A percentile compares a stretch with the other conserved stretches of the same genome.
These are phyloP conservation scores for Candida gorgasii DNA, from an alignment of 805 yeast species.

Conservation along the genomic window DNA sequence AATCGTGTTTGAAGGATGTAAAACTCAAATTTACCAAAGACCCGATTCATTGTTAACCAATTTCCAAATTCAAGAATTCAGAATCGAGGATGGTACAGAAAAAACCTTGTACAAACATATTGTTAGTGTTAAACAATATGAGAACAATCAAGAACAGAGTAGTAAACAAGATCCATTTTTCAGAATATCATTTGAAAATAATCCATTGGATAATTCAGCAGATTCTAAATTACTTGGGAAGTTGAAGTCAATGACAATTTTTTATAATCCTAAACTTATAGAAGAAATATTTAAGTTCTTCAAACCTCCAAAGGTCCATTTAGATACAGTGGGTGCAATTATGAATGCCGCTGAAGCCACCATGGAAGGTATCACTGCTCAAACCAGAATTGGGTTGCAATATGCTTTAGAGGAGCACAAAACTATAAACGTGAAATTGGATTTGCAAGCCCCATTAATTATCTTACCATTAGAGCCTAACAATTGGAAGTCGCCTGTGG, in stretches of 20 bases:
- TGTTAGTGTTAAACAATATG: conserved; percentile 74
- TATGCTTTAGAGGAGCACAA: conserved; percentile 94
- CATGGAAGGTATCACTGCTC: conserved; percentile 84
- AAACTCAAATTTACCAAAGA: conserved; percentile 69
- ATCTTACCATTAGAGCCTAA: conserved; percentile 82
- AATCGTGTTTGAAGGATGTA: conserved; percentile 79
- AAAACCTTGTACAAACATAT: conserved; percentile 81
- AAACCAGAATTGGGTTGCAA: conserved; percentile 88
- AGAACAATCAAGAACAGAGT: conserved; percentile 22
- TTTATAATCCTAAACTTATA: conserved; percentile 81
- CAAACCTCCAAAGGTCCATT: conserved; percentile 81
- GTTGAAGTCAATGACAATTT: conserved; percentile 83
- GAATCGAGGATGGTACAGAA: conserved; percentile 84
- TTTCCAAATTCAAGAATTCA: conserved; percentile 76
- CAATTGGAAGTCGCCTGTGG: conserved; percentile 82
- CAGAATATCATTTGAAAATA: conserved; percentile 75
- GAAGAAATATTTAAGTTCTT: conserved; percentile 77
- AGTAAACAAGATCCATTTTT: conserved; percentile 64
- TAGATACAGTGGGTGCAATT: conserved; percentile 86
- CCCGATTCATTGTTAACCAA: conserved; percentile 74
- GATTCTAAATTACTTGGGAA: conserved; percentile 76
- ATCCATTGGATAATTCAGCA: conserved; percentile 82
- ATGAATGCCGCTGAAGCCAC: conserved; percentile 95
- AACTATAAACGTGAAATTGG: conserved; percentile 80
- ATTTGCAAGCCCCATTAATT: conserved; percentile 90